Evolutionary conservation across 2,329 filamentous ascomycete genomes (phyloP).

Genomic region (Teratosphaeria gauchensis): DNA sequence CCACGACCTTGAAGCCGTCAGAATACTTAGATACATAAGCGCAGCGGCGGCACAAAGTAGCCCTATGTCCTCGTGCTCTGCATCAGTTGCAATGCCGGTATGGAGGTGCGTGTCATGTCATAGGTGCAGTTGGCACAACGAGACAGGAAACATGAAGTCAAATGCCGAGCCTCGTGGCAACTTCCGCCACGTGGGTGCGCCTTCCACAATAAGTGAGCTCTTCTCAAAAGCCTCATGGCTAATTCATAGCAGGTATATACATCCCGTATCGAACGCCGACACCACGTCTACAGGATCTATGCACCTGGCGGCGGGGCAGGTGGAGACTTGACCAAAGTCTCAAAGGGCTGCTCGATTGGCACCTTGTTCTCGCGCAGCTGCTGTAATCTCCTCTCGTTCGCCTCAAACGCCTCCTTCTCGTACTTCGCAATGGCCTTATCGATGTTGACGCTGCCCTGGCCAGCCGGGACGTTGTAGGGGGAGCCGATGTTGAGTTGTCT

Average conservation of each 20-base stretch:
- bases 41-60: background rate
- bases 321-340: conserved; percentile 15
- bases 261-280: background rate
- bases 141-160: background rate
- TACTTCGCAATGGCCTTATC: conserved; percentile 54
- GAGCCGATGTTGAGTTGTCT: conserved; percentile 55
- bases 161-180: background rate
- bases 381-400: conserved; percentile 47
- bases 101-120: background rate
- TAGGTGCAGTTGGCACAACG: background rate
- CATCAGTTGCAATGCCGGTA: background rate
- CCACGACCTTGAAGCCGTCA: background rate
- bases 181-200: background rate
- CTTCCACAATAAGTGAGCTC: background rate
- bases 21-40: background rate
- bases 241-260: background rate
- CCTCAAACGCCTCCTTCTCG: conserved; percentile 46
- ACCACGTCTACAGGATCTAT: background rate
- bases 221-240: background rate
- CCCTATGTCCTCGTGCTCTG: background rate
- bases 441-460: conserved; percentile 48
- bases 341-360: conserved; percentile 22
- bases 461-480: conserved; percentile 55
- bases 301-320: conserved; percentile 10
- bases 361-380: conserved; percentile 30